Conservation (phyloP, 2,329 filamentous ascomycete genomes). For the Pestalotiopsis sp. region DNA sequence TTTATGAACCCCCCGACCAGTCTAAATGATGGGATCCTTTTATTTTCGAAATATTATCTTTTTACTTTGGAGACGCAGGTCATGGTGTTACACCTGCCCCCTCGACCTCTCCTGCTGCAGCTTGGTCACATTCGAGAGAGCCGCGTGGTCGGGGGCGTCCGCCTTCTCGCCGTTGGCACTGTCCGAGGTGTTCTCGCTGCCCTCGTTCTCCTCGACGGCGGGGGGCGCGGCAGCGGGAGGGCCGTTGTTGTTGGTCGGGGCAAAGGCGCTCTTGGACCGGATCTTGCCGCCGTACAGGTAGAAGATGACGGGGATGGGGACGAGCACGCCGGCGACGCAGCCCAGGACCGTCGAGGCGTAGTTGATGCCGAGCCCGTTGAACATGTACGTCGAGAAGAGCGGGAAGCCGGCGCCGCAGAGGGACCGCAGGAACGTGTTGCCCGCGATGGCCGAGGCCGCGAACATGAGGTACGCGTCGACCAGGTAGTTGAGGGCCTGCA, state of each 20-base stretch:
- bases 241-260: constrained; percentile 36
- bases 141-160: constrained; percentile 33
- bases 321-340: constrained; percentile 56
- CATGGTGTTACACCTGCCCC: neutral
- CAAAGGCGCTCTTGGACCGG: constrained; percentile 55
- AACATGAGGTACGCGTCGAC: constrained; percentile 75
- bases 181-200: constrained; percentile 25
- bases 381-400: constrained; percentile 75
- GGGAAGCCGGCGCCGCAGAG: constrained; percentile 79
- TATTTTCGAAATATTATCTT: neutral
- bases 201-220: constrained; percentile 15
- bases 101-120: constrained; percentile 22
- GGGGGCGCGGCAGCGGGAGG: constrained; percentile 30
- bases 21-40: neutral
- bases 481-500: constrained; percentile 79
- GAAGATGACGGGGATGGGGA: constrained; percentile 66
- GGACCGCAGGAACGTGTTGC: constrained; percentile 79
- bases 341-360: constrained; percentile 65
- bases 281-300: constrained; percentile 62
- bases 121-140: constrained; percentile 35
- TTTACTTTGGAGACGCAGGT: neutral
- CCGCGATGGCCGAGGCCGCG: constrained; percentile 79
- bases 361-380: constrained; percentile 61
- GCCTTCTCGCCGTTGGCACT: constrained; percentile 29
- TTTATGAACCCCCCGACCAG: neutral